Evolutionary conservation across 176 grass and related monocot species (phyloP).

Genomic region (Neostapfia colusana): DNA sequence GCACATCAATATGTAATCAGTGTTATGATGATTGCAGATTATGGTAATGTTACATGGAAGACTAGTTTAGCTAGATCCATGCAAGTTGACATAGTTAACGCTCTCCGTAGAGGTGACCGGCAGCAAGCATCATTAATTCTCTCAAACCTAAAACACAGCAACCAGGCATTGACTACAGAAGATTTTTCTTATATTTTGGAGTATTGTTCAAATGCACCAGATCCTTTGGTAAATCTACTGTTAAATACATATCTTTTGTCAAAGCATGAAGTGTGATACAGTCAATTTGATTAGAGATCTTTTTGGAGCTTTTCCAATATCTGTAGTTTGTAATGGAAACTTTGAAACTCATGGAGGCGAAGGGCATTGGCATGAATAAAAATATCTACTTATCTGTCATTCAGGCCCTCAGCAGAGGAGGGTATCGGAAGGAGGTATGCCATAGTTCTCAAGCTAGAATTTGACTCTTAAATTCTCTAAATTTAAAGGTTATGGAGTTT

Average conservation of each 20-base stretch:
- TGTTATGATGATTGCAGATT: conserved; percentile 44
- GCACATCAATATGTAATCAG: conserved; percentile 16
- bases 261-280: conserved; percentile 33
- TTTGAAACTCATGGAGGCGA: conserved; percentile 70
- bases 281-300: conserved; percentile 32
- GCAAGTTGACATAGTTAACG: conserved; percentile 67
- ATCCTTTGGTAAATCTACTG: conserved; percentile 72
- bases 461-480: background rate
- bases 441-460: conserved; percentile 31
- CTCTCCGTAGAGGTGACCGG: conserved; percentile 68
- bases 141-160: conserved; percentile 50
- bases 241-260: conserved; percentile 23
- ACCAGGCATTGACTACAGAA: conserved; percentile 39
- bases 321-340: conserved; percentile 74
- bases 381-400: conserved; percentile 45
- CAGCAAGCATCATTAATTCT: conserved; percentile 67
- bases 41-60: conserved; percentile 40
- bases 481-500: background rate
- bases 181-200: conserved; percentile 83
- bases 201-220: conserved; percentile 66
- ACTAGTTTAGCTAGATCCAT: conserved; percentile 27
- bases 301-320: conserved; percentile 39
- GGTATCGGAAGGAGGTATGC: conserved; percentile 62
- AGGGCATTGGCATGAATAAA: conserved; percentile 51
- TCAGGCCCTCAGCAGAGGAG: conserved; percentile 66